A percentile compares a stretch with the other conserved stretches of the same genome.
Conservation (phyloP, 331 rosid species). For the Rhamnella rubrinervis region DNA sequence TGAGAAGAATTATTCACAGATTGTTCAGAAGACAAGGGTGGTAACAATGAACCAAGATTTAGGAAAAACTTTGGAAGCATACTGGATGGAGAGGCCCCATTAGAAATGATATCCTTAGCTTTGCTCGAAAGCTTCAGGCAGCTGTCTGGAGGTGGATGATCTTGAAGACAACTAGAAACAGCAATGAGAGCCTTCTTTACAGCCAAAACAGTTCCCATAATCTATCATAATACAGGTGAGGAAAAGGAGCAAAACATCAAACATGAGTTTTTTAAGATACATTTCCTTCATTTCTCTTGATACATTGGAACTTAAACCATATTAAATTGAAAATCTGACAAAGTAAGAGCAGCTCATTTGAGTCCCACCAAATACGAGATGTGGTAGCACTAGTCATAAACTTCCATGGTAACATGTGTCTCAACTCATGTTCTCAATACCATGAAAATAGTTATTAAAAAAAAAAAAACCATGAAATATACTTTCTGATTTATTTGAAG, state of each 20-base stretch:
- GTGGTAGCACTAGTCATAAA: too few species aligned
- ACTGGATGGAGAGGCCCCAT: conserved; percentile 25
- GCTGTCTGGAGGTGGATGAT: conserved; percentile 44
- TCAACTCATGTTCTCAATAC: too few species aligned
- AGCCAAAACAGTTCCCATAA: conserved; percentile 44
- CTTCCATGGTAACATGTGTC: too few species aligned
- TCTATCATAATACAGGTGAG: conserved; percentile 34
- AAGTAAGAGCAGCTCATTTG: too few species aligned
- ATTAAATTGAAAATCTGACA: too few species aligned
- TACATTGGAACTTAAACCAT: too few species aligned
- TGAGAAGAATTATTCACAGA: conserved; percentile 23
- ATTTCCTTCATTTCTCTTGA: too few species aligned
- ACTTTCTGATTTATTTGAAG: too few species aligned
- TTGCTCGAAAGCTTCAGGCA: conserved; percentile 14
- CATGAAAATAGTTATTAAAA: too few species aligned
- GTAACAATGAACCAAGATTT: conserved; percentile 37
- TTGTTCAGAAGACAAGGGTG: conserved; percentile 7
- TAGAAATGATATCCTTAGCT: conserved; percentile 23
- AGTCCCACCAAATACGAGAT: too few species aligned
- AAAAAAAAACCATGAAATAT: too few species aligned
- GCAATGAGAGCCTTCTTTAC: conserved; percentile 60
- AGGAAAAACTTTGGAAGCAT: conserved; percentile 33
- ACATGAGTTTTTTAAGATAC: background rate
- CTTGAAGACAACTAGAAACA: conserved; percentile 56
- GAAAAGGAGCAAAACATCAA: background rate